A percentile compares a stretch with the other conserved stretches of the same genome.
phyloP scores from a whole-genome alignment of 2,329 filamentous ascomycete species.

The Colletotrichum acutatum region DNA sequence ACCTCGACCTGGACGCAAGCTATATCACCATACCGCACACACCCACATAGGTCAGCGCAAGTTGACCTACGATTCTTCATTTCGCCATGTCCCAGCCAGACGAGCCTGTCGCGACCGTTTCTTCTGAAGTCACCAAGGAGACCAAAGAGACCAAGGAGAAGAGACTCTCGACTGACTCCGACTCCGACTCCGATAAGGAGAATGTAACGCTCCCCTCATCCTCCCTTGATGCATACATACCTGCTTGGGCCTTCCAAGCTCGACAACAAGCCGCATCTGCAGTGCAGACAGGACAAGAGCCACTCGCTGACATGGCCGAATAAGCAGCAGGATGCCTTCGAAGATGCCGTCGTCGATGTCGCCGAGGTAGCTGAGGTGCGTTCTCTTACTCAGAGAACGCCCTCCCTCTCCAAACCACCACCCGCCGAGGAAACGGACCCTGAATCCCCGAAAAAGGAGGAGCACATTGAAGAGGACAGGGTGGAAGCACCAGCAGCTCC shows the following conservation, averaged over 20 bases:
- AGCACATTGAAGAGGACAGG: conserved; percentile 43
- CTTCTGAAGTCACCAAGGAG: conserved; percentile 34
- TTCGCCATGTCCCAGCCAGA: conserved; percentile 48
- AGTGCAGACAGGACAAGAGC: neutral
- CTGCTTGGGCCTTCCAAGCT: neutral
- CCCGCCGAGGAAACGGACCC: conserved; percentile 36
- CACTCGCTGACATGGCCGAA: conserved; percentile 12
- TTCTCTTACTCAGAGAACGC: conserved; percentile 68
- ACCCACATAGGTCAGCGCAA: conserved; percentile 14
- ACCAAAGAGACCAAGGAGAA: conserved; percentile 34
- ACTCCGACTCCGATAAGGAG: conserved; percentile 35
- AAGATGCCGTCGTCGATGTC: conserved; percentile 77
- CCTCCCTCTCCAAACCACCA: conserved; percentile 48
- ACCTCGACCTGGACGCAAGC: conserved; percentile 9
- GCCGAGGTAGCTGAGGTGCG: conserved; percentile 67
- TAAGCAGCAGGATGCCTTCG: conserved; percentile 75
- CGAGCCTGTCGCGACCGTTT: conserved; percentile 38
- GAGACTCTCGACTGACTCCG: conserved; percentile 29
- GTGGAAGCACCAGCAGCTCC: conserved; percentile 29
- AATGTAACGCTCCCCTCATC: conserved; percentile 33
- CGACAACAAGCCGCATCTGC: neutral
- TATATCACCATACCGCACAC: conserved; percentile 14
- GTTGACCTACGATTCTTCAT: conserved; percentile 26
- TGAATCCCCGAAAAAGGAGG: conserved; percentile 37
- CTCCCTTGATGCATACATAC: conserved; percentile 26